Evolutionary conservation across 306 rosid genomes (phyloP), one percentile per base, ranked within the genome.

Genomic region (Corylus americana): DNA sequence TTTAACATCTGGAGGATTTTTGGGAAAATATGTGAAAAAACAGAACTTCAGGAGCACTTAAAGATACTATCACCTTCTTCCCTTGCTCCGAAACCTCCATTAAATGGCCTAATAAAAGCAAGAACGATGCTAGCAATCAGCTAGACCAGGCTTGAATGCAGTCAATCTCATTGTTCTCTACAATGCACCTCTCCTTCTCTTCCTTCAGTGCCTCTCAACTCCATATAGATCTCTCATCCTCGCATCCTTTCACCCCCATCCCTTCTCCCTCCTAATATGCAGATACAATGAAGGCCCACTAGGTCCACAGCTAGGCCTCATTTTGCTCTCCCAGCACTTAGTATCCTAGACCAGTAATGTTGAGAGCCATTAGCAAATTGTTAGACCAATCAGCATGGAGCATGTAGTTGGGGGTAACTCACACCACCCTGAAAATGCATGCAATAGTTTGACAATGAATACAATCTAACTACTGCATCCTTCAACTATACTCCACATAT

Each of bases 271-370:
- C n/a, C 72, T 67, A 67, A 42, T 42, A 35, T 67, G 6, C 72
- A 5, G 51, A 67, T n/a, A 4, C 48, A 67, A n/a, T 67, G 72
- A 18, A 42, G 0, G 5, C 8, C 48, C 71, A 16, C 18, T 64
- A 64, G 14, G 71, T 37, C 12, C 71, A 64, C 71, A 37, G 48
- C 71, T 64, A 64, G 25, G 71, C 48, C 71, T 64, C 42, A 29
- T 29, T 13, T 29, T 64, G 9, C 22, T 35, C 42, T 17, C 20
- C 70, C 6, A 64, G 70, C 20, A 35, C 70, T 64, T 64, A 11
- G 10, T 42, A 67, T 67, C 51, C 16, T 42, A 42, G 25, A 42
- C 8, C 51, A 67, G 72, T 17, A 39, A 67, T 18, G 27, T 67
- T 42, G 72, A 20, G 29, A 67, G 51, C 22, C 42, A 25, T 22